phyloP scores from a whole-genome alignment of 1,139 yeast genomes.

The Sugiyamaella pinicola region DNA sequence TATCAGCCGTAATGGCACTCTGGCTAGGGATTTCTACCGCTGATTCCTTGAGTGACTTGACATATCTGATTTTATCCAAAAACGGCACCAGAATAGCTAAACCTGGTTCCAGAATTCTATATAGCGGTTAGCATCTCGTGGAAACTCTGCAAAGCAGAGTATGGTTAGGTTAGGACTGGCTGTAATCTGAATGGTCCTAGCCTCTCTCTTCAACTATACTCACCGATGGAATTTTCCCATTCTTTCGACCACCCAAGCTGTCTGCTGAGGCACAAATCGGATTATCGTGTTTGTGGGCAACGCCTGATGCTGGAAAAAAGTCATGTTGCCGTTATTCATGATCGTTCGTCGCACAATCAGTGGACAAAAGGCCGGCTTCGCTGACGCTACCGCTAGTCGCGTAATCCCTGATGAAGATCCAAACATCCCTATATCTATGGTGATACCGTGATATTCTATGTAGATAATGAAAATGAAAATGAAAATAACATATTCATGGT shows the following conservation, averaged over 20 bases:
- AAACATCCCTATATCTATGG: conserved; percentile 6
- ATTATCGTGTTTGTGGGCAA: conserved; percentile 74
- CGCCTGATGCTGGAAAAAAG: conserved; percentile 66
- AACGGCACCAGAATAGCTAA: conserved; percentile 72
- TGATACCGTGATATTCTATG: neutral
- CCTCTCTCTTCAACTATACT: no score
- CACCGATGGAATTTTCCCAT: conserved; percentile 79
- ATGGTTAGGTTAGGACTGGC: neutral
- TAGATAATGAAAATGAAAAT: no score
- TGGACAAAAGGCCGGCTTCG: conserved; percentile 3
- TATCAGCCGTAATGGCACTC: conserved; percentile 83
- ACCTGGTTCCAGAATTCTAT: conserved; percentile 69
- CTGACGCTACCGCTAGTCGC: conserved; percentile 3
- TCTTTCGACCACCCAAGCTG: conserved; percentile 88
- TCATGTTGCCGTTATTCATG: conserved; percentile 39
- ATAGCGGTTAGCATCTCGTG: neutral
- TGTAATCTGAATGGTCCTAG: neutral
- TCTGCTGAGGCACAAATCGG: conserved; percentile 85
- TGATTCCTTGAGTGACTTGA: conserved; percentile 76
- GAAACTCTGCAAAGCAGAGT: neutral
- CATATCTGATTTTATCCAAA: conserved; percentile 75
- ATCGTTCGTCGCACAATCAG: conserved; percentile 10
- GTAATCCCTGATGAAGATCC: conserved; percentile 3
- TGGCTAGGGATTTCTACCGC: conserved; percentile 85
- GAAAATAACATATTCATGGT: no score